Evolutionary conservation across 208 protist species (phyloP), one percentile per base, ranked within the genome.

Genomic region (Crithidia brevicula): DNA sequence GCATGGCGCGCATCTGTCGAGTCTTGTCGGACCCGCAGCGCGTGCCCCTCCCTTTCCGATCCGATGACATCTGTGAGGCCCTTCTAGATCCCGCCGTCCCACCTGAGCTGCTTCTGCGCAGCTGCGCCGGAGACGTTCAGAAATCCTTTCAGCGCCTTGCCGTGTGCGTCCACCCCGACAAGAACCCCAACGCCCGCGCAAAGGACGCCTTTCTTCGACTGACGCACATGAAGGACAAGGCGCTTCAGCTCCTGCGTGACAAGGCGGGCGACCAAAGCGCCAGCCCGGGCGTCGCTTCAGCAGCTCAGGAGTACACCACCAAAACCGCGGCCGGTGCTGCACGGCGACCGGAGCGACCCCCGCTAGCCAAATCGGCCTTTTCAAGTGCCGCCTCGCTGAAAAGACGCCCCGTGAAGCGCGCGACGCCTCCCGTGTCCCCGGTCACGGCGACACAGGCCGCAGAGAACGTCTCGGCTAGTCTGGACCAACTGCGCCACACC

Each of bases 81-180:
- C 74, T 96, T 25, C 60, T 96, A n/a, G 87, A 92, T 8, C 84
- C 82, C 13, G 20, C 61, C n/a, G 60, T 96, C 22, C 76, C 87
- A 0, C 61, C 83, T 0, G 80, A 84, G 49, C 63, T 52, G 51
- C 85, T 78, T 42, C 74, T 83, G 59, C 72, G 59, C 13, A 82
- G 77, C 28, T 58, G 54, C 3, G 59, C 67, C 16, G 77, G 83
- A n/a, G 77, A 65, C 1, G 69, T 94, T 22, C 83, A 86, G 33
- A 91, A 92, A 66, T 49, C 64, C 25, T 96, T 88, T 68, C 88
- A 96, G 62, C 77, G 79, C 22, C 82, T 92, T 33, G 85, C 85
- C 22, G 75, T 96, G n/a, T 68, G 83, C 56, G 83, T 89, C 9
- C 91, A 96, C 50, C 91, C 91, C 0, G 91, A 96, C 74, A 96